Evolutionary conservation across 345 rosid genomes (phyloP).

Genomic region (Acer yangbiense): DNA sequence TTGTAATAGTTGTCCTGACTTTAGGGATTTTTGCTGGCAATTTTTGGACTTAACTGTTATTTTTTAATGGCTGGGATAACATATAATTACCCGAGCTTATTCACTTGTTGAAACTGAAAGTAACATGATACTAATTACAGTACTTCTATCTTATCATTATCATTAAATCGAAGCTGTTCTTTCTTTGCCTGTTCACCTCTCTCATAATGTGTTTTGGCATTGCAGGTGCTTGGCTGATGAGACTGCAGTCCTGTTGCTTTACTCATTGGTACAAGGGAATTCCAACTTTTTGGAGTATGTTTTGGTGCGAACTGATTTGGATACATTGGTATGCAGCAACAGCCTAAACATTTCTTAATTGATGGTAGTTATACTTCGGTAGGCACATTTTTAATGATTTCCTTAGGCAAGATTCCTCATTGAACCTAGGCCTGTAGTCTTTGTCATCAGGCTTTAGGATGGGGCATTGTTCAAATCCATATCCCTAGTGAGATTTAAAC

Average conservation of each 20-base stretch:
- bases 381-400: background rate
- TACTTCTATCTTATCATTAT: background rate
- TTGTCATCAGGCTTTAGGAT: background rate
- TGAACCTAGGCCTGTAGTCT: background rate
- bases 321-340: slow-evolving; percentile 74
- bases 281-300: slow-evolving; percentile 93
- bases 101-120: background rate
- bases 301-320: slow-evolving; percentile 94
- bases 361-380: background rate
- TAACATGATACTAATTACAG: background rate
- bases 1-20: background rate
- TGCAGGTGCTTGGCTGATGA: slow-evolving; percentile 94
- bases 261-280: slow-evolving; percentile 89
- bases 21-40: background rate
- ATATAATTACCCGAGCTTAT: background rate
- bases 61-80: too few relatives aligned
- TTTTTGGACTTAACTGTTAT: too few relatives aligned
- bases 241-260: slow-evolving; percentile 83
- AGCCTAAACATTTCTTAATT: slow-evolving; percentile 12
- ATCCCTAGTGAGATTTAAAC: background rate
- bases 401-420: background rate
- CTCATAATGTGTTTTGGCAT: slow-evolving; percentile 14
- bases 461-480: background rate
- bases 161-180: background rate
- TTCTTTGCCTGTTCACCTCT: background rate